Percentiles rank a stretch among this genome's conserved stretches.
These are phyloP conservation scores for Hypholoma fasciculare DNA, from an alignment of 768 basidiomycete genomes.

Conservation along the genomic window DNA sequence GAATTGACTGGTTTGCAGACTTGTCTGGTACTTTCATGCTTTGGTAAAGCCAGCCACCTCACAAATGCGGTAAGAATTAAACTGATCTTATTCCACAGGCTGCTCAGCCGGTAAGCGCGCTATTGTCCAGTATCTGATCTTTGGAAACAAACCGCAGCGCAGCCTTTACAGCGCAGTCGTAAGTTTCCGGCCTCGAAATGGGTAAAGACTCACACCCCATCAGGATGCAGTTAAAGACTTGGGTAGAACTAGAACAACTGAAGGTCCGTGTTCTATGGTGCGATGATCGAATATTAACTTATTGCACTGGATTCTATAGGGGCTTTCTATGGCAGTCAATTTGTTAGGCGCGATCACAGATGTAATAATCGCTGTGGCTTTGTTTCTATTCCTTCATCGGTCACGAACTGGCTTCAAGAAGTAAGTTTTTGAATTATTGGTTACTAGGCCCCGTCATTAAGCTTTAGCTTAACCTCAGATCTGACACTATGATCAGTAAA, in stretches of 20 bases:
- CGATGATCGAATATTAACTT: background rate
- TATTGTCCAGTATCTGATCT: background rate
- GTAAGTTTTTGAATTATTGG: constrained; percentile 23
- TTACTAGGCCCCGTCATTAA: background rate
- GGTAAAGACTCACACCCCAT: background rate
- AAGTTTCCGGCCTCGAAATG: constrained; percentile 15
- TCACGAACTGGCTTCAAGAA: constrained; percentile 56
- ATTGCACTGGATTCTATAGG: constrained; percentile 27
- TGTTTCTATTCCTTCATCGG: constrained; percentile 49
- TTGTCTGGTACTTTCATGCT: constrained; percentile 47
- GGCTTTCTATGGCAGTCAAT: constrained; percentile 57
- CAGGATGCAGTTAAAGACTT: constrained; percentile 45
- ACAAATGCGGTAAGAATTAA: background rate
- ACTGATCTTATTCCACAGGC: constrained; percentile 12
- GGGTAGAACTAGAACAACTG: constrained; percentile 40
- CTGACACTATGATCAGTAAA: constrained; percentile 55
- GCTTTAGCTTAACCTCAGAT: constrained; percentile 24
- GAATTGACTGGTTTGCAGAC: constrained; percentile 24
- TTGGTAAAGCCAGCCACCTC: constrained; percentile 37
- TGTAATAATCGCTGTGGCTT: constrained; percentile 46
- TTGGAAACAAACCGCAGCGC: background rate
- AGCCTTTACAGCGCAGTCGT: constrained; percentile 53
- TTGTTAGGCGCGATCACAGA: constrained; percentile 50
- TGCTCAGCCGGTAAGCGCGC: constrained; percentile 41
- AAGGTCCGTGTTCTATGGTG: constrained; percentile 31